phyloP scores from a whole-genome alignment of 169 alveolate genomes.

The Plasmodium fragile region DNA sequence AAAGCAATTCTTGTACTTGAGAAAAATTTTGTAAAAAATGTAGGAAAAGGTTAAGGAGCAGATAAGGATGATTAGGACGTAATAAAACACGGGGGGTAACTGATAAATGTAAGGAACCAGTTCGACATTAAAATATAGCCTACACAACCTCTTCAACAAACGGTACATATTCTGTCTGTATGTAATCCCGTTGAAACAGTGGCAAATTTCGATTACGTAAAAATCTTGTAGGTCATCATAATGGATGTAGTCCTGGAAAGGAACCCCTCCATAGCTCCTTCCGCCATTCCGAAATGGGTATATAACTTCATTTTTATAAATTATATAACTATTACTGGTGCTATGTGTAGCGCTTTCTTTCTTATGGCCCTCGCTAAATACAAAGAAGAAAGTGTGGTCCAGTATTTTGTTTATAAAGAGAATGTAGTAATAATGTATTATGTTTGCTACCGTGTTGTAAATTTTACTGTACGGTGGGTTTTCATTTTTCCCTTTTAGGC shows the following conservation, averaged over 20 bases:
- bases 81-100: constrained; percentile 65
- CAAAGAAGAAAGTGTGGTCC: constrained; percentile 56
- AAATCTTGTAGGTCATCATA: constrained; percentile 18
- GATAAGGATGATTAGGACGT: constrained; percentile 27
- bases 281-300: constrained; percentile 23
- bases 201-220: constrained; percentile 61
- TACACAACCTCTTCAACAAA: constrained; percentile 31
- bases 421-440: constrained; percentile 38
- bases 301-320: constrained; percentile 61
- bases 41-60: constrained; percentile 37
- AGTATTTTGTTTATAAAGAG: constrained; percentile 35
- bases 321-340: constrained; percentile 20
- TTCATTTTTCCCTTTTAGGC: constrained; percentile 4
- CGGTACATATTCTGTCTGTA: constrained; percentile 37
- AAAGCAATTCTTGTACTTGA: constrained; percentile 48
- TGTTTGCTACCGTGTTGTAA: not conserved
- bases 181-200: constrained; percentile 63
- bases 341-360: not conserved
- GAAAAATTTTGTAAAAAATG: constrained; percentile 47
- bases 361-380: not conserved
- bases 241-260: not conserved
- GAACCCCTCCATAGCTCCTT: not conserved
- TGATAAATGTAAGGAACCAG: constrained; percentile 59
- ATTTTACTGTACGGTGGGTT: constrained; percentile 7
- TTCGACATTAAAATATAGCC: constrained; percentile 63